Percentiles rank a stretch among this genome's conserved stretches.
Evolutionary conservation across 2,329 filamentous ascomycete genomes (phyloP).

Genomic region (Epichloe sibirici): DNA sequence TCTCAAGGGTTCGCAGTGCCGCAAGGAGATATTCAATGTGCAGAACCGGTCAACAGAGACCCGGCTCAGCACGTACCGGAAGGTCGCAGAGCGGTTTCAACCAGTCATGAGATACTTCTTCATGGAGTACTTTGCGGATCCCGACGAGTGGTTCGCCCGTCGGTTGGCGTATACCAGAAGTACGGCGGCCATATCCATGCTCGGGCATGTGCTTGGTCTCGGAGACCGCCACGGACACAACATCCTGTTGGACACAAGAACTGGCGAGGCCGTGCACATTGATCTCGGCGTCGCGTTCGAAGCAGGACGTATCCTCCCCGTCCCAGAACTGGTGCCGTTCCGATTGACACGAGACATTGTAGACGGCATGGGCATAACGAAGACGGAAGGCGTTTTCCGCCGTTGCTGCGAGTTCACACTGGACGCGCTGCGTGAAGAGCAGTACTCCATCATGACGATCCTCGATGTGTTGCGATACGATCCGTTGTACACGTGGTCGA

Average conservation of each 20-base stretch:
- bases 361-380: conserved; percentile 92
- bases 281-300: conserved; percentile 96
- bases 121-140: conserved; percentile 84
- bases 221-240: conserved; percentile 96
- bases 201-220: conserved; percentile 84
- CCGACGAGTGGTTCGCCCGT: conserved; percentile 89
- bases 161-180: conserved; percentile 85
- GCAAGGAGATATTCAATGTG: conserved; percentile 65
- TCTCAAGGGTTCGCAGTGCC: conserved; percentile 61
- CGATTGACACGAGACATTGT: conserved; percentile 87
- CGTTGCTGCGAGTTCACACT: conserved; percentile 98
- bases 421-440: conserved; percentile 86
- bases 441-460: conserved; percentile 96
- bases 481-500: conserved; percentile 89
- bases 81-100: conserved; percentile 69
- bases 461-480: conserved; percentile 97
- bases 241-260: conserved; percentile 80
- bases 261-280: conserved; percentile 91
- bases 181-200: conserved; percentile 88
- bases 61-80: conserved; percentile 63
- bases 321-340: conserved; percentile 94
- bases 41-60: conserved; percentile 57
- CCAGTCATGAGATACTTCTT: conserved; percentile 97
- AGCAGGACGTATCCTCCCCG: conserved; percentile 83
- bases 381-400: conserved; percentile 90